These are phyloP conservation scores for Urtica urens DNA, from an alignment of 306 rosid genomes.

Conservation along the genomic window DNA sequence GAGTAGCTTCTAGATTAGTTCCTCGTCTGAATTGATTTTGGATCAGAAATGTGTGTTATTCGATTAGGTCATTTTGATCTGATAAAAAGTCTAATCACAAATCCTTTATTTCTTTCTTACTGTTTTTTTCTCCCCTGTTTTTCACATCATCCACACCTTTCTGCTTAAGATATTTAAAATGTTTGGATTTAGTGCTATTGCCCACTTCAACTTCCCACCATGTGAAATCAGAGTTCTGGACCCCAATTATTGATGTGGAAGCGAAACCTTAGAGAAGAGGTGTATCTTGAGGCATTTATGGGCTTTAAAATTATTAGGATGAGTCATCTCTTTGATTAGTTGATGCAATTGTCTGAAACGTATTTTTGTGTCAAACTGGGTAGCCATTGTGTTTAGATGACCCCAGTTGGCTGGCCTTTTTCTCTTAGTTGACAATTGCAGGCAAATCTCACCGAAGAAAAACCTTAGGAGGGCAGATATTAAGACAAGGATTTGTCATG, in stretches of 20 bases:
- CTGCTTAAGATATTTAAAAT: neutral
- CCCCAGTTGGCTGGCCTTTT: no score
- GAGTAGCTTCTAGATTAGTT: no score
- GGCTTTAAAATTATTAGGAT: neutral
- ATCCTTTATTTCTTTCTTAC: neutral
- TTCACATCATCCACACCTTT: neutral
- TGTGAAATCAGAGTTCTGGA: constrained; percentile 23
- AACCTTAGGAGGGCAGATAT: no score
- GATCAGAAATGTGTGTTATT: neutral
- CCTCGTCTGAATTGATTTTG: no score
- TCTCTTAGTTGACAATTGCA: neutral
- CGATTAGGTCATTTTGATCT: no score
- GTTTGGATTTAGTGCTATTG: constrained; percentile 6
- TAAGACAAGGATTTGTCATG: neutral
- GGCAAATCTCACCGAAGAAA: no score
- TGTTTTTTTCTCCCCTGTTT: neutral
- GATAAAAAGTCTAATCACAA: no score
- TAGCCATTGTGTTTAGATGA: no score
- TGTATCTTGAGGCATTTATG: constrained; percentile 1
- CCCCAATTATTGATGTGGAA: constrained; percentile 6
- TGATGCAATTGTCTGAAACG: neutral
- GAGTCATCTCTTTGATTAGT: neutral
- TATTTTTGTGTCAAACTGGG: neutral
- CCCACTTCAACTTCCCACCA: constrained; percentile 27
- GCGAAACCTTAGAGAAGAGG: neutral